Evolutionary conservation across 2,329 filamentous ascomycete species (phyloP).

Genomic region (Fusarium lyarnte): DNA sequence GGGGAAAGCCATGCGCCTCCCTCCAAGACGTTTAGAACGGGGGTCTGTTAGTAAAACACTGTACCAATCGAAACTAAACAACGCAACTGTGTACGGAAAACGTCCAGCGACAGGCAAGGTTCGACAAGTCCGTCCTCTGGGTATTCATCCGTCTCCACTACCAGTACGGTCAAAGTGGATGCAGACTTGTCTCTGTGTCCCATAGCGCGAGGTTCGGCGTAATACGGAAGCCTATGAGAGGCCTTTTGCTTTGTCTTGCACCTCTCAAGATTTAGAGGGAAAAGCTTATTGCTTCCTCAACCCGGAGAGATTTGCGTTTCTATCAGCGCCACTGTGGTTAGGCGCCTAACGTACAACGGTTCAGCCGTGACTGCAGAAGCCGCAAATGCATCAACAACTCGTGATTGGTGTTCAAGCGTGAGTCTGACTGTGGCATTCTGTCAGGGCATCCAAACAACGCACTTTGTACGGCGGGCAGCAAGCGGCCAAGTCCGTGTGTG

Average conservation of each 20-base stretch:
- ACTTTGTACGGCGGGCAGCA: constrained; percentile 6
- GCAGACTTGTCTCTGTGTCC: neutral
- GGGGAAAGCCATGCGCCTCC: constrained; percentile 2
- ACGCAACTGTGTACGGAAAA: neutral
- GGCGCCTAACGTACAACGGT: constrained; percentile 6
- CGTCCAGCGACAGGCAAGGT: neutral
- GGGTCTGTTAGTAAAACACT: constrained; percentile 22
- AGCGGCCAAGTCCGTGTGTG: constrained; percentile 29
- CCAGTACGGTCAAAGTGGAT: constrained; percentile 1
- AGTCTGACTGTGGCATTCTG: neutral
- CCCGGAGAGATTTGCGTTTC: neutral
- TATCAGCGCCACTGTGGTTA: neutral
- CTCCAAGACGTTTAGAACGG: constrained; percentile 24
- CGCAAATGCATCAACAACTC: neutral
- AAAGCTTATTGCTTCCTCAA: constrained; percentile 13
- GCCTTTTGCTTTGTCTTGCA: neutral
- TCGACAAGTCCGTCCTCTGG: neutral
- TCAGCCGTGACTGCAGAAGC: neutral
- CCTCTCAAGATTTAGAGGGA: constrained; percentile 1
- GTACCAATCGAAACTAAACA: constrained; percentile 30
- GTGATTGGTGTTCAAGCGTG: neutral
- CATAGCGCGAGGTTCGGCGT: constrained; percentile 19
- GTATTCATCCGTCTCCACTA: neutral
- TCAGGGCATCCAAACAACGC: neutral
- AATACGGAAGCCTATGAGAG: constrained; percentile 10